Evolutionary conservation across 1,139 yeast genomes (phyloP), one percentile per base, ranked within the genome.

Genomic region (Sugiyamaella xylanicola): DNA sequence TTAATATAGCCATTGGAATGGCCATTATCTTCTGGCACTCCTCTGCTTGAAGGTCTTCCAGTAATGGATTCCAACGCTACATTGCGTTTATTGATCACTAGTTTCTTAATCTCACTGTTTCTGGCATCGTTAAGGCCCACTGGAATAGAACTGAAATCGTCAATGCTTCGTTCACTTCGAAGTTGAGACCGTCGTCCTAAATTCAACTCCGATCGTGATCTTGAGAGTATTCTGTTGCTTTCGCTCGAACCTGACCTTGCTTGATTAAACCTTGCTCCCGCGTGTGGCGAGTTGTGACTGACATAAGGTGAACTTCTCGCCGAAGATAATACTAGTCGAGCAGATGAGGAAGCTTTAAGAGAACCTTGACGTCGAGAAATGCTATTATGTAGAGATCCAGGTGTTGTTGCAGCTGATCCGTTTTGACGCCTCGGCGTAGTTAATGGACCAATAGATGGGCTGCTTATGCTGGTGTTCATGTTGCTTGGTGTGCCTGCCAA

Each of bases 41-140:
- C 16, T 17, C 39, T 17, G 13, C 27, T 25, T 25, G 25, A 4
- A 9, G 36, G 20, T 25, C 56, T 46, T 7, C 58, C 59, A 47
- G 55, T 52, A 42, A 54, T 50, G 15, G 53, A 35, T 25, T 59
- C 62, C 7, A 57, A 21, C 77, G 83, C 53, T 66, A 84, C 86
- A 68, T 83, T 57, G 2, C 51, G 50, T 80, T 54, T 75, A 73
- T 44, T 58, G 57, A 61, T 59, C 5, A 46, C 64, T 29, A 54
- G 78, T 74, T 4, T 76, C 69, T 45, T 75, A 67, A n/a, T 60
- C 13, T 43, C 53, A n/a, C 52, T 48, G 8, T 36, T 21, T 35
- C 36, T 15, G 5, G 43, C 16, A 21, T 59, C 61, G 16, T 40
- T 36, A 16, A 53, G 20, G 15, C 46, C 46, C 16, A 16, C 36